Conservation (phyloP, 169 alveolate genomes). For the Plasmodium ovale region DNA sequence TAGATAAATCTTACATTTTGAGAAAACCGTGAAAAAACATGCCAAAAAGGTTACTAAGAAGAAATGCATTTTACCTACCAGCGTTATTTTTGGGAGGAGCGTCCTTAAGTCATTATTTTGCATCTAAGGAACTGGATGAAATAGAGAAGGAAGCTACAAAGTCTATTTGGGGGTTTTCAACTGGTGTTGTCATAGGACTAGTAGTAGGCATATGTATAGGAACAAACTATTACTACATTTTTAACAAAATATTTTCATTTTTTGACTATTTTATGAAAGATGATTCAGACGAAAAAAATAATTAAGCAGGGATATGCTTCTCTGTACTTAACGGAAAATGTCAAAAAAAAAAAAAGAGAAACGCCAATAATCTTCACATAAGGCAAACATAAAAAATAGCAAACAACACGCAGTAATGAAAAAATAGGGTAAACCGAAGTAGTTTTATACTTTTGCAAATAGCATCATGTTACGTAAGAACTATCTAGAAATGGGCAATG, state of each 20-base stretch:
- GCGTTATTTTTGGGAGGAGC: conserved; percentile 77
- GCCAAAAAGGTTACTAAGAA: conserved; percentile 38
- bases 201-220: conserved; percentile 76
- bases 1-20: conserved; percentile 7
- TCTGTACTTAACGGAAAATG: neutral
- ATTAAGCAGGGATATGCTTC: neutral
- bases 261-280: conserved; percentile 73
- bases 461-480: too few species aligned
- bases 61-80: conserved; percentile 71
- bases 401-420: neutral
- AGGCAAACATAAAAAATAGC: neutral
- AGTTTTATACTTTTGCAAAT: too few species aligned
- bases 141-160: conserved; percentile 69
- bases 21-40: conserved; percentile 27
- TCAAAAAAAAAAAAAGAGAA: neutral
- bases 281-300: conserved; percentile 67
- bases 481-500: too few species aligned
- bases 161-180: conserved; percentile 76
- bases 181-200: conserved; percentile 75
- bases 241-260: conserved; percentile 70
- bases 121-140: conserved; percentile 77
- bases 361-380: too few species aligned
- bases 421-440: too few species aligned
- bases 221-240: conserved; percentile 72
- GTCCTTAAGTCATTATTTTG: conserved; percentile 71